Conservation (phyloP, 352 stramenopile species). For the Pythium rishiriense region DNA sequence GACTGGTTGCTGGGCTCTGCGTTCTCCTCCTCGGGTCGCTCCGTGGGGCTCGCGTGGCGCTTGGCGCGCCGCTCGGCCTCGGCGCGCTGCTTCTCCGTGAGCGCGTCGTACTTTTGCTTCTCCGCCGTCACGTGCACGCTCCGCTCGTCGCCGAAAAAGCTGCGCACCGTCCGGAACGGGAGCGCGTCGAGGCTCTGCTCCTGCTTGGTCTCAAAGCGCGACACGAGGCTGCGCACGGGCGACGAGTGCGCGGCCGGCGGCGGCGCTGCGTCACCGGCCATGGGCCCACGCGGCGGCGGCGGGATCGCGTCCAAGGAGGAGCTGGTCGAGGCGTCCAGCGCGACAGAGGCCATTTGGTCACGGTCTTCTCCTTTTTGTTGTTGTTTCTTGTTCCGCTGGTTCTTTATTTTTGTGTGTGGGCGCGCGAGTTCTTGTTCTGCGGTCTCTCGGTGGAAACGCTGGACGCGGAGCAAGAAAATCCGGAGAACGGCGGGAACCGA, state of each 20-base stretch:
- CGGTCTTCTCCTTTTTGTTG: not conserved
- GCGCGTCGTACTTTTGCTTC: constrained; percentile 34
- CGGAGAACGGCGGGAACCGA: not conserved
- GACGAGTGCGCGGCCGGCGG: not conserved
- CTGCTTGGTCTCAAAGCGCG: constrained; percentile 57
- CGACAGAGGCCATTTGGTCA: not conserved
- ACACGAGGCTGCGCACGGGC: constrained; percentile 46
- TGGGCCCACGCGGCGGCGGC: not conserved
- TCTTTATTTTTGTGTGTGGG: not conserved
- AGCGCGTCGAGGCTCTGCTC: constrained; percentile 47
- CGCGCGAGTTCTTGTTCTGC: not conserved
- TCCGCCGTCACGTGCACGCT: constrained; percentile 42
- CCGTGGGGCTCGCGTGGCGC: not conserved
- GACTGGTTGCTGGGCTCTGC: not conserved
- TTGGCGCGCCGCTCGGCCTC: constrained; percentile 5
- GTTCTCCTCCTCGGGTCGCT: not conserved
- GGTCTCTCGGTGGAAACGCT: not conserved
- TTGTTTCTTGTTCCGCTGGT: not conserved
- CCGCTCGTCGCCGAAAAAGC: constrained; percentile 52
- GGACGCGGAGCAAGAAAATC: not conserved
- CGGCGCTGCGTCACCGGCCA: not conserved
- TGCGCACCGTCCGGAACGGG: constrained; percentile 54
- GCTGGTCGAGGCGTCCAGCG: not conserved
- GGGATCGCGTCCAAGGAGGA: not conserved
- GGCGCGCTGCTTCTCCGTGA: constrained; percentile 23